Evolutionary conservation across 768 basidiomycete species (phyloP).

Genomic region (Boletus pseudo-olivaceus): DNA sequence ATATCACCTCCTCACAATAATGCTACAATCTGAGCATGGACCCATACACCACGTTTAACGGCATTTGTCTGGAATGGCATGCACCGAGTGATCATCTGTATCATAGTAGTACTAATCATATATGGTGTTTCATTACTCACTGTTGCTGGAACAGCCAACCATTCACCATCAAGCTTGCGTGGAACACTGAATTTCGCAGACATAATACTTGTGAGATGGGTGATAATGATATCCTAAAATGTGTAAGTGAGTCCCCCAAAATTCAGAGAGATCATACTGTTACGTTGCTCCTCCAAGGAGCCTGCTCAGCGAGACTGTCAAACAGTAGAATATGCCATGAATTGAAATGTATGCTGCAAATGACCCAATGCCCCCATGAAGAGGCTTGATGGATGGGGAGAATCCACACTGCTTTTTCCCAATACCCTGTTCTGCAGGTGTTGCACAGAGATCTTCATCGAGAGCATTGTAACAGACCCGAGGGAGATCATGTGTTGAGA

Average conservation of each 20-base stretch:
- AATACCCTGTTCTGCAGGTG: slow-evolving; percentile 19
- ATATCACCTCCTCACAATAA: neutral
- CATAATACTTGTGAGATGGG: neutral
- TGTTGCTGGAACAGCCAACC: neutral
- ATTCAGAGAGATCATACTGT: neutral
- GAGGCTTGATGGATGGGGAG: neutral
- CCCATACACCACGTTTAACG: neutral
- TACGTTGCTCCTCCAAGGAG: neutral
- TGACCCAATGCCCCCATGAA: neutral
- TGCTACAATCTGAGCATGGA: neutral
- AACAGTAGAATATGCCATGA: neutral
- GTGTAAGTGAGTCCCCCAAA: neutral
- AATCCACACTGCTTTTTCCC: slow-evolving; percentile 31
- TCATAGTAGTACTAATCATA: neutral
- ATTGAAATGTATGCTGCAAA: neutral
- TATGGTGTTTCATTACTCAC: neutral
- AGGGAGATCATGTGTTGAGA: slow-evolving; percentile 1
- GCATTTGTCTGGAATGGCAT: neutral
- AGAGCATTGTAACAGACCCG: neutral
- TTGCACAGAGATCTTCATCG: slow-evolving; percentile 18
- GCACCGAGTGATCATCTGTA: neutral
- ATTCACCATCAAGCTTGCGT: neutral
- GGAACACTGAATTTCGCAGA: neutral
- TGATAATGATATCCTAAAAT: neutral
- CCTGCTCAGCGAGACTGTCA: neutral